Percentiles rank a stretch among this genome's conserved stretches.
phyloP scores from a whole-genome alignment of 192 early-diverging fungal genomes.

The Kappamyces sp. region DNA sequence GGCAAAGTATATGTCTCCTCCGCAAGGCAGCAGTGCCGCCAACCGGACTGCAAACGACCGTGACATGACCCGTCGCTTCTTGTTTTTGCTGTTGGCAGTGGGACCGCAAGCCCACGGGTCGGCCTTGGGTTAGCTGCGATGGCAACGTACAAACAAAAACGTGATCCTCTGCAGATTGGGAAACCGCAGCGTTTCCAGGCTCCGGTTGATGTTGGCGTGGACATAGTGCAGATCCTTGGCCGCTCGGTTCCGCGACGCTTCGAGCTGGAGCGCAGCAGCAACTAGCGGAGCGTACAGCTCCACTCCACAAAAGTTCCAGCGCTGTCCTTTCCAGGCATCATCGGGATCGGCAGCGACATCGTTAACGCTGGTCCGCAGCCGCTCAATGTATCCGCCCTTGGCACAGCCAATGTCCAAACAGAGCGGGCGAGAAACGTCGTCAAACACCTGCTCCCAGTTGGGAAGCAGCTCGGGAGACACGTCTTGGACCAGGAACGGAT shows the following conservation, averaged over 20 bases:
- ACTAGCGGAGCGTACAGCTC: constrained; percentile 23
- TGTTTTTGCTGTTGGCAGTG: constrained; percentile 15
- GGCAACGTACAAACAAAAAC: constrained; percentile 13
- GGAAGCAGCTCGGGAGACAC: constrained; percentile 9
- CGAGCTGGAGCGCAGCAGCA: constrained; percentile 7
- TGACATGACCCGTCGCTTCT: constrained; percentile 22
- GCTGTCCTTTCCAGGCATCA: neutral
- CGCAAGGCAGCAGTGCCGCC: constrained; percentile 9
- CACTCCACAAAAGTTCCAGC: constrained; percentile 27
- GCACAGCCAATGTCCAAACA: constrained; percentile 28
- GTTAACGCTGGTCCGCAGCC: neutral
- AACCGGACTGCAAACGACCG: constrained; percentile 16
- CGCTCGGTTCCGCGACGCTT: neutral
- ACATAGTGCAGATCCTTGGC: constrained; percentile 17
- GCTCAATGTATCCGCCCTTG: constrained; percentile 17
- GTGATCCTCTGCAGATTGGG: constrained; percentile 21
- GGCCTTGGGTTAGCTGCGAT: neutral
- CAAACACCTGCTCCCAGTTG: constrained; percentile 10
- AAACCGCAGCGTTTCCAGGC: constrained; percentile 12
- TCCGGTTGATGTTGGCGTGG: constrained; percentile 21
- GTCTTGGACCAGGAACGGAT: constrained; percentile 21
- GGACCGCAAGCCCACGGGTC: constrained; percentile 25
- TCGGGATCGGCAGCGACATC: neutral
- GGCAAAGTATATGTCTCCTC: constrained; percentile 24
- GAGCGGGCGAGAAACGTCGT: constrained; percentile 15